These are phyloP conservation scores for Lentinula raphanica DNA, from an alignment of 768 basidiomycete genomes.

Conservation along the genomic window DNA sequence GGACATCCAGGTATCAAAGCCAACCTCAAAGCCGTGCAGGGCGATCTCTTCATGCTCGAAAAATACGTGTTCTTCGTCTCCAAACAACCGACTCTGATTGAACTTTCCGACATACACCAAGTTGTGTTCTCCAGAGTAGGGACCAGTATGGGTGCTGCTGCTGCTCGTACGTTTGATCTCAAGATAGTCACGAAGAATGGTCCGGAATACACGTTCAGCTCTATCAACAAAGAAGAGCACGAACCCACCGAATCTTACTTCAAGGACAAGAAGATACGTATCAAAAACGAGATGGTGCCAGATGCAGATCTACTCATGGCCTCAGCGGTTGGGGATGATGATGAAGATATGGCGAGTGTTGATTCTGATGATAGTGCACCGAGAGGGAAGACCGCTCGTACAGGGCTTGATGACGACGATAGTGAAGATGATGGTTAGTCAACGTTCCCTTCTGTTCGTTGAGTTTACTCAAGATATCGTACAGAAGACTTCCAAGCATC, in stretches of 20 bases:
- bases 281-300: slow-evolving; percentile 94
- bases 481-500: slow-evolving; percentile 90
- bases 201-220: slow-evolving; percentile 84
- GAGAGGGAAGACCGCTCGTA: slow-evolving; percentile 38
- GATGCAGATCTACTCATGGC: slow-evolving; percentile 76
- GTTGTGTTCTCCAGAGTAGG: slow-evolving; percentile 93
- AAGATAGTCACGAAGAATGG: slow-evolving; percentile 82
- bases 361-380: slow-evolving; percentile 65
- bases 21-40: slow-evolving; percentile 94
- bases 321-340: slow-evolving; percentile 64
- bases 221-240: slow-evolving; percentile 94
- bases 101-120: slow-evolving; percentile 84
- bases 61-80: slow-evolving; percentile 98
- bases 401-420: slow-evolving; percentile 63
- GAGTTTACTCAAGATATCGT: background rate
- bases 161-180: slow-evolving; percentile 91
- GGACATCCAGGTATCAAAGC: slow-evolving; percentile 96
- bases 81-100: slow-evolving; percentile 87
- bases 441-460: background rate
- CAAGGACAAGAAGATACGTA: slow-evolving; percentile 83
- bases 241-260: slow-evolving; percentile 81
- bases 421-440: slow-evolving; percentile 65
- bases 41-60: slow-evolving; percentile 96
- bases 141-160: slow-evolving; percentile 71
- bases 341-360: slow-evolving; percentile 80